phyloP scores from a whole-genome alignment of 2,329 filamentous ascomycete species.

The Tolypocladium ophioglossoides region DNA sequence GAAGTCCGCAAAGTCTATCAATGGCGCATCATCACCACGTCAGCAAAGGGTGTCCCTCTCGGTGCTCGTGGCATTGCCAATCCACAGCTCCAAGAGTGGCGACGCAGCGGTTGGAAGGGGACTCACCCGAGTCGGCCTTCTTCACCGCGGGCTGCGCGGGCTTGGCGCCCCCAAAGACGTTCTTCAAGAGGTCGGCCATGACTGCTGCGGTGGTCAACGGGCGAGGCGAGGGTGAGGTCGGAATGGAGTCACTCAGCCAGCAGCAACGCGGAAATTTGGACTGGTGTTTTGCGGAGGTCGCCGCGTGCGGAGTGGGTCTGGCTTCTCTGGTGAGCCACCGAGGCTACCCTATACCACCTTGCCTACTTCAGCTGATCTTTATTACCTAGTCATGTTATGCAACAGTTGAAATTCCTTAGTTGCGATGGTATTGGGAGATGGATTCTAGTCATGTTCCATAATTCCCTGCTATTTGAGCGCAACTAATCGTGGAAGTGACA shows the following conservation, averaged over 20 bases:
- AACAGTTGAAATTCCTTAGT: background rate
- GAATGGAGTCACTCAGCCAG: background rate
- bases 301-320: background rate
- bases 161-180: constrained; percentile 59
- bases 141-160: constrained; percentile 29
- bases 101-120: background rate
- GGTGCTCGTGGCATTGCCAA: background rate
- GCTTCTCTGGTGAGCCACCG: background rate
- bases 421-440: too few species aligned
- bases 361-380: background rate
- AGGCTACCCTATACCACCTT: background rate
- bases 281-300: background rate
- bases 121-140: constrained; percentile 55
- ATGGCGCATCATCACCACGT: background rate
- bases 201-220: constrained; percentile 16
- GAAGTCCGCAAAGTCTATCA: constrained; percentile 85
- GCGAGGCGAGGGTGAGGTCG: background rate
- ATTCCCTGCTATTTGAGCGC: too few species aligned
- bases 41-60: background rate
- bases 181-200: constrained; percentile 55
- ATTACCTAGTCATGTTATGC: too few species aligned
- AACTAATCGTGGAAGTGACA: too few species aligned
- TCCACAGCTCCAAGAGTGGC: background rate
- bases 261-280: background rate
- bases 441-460: too few species aligned